phyloP scores from a whole-genome alignment of 176 grass and related monocot genomes.

The Oryza coarctata region DNA sequence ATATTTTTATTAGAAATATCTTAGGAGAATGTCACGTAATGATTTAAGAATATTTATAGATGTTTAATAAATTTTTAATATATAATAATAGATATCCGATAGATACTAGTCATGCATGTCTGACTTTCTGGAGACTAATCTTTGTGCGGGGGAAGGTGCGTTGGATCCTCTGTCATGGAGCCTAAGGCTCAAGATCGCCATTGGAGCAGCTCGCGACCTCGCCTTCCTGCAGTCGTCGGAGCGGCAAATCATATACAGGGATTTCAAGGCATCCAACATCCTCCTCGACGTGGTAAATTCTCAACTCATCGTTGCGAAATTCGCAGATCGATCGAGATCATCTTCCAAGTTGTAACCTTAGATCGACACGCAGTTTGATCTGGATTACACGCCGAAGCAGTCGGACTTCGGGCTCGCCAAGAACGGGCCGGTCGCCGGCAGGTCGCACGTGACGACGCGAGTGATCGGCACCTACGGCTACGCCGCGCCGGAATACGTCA shows the following conservation, averaged over 20 bases:
- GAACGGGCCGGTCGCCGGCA: conserved; percentile 61
- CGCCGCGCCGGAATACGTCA: conserved; percentile 90
- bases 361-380: background rate
- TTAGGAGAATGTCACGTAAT: too few species aligned
- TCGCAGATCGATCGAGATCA: background rate
- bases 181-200: conserved; percentile 64
- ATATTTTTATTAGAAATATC: too few species aligned
- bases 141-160: conserved; percentile 27
- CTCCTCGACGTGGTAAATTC: conserved; percentile 61
- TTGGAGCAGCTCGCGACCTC: conserved; percentile 58
- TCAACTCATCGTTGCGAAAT: background rate
- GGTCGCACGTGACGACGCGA: conserved; percentile 73
- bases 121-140: background rate
- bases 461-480: conserved; percentile 89
- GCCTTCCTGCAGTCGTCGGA: conserved; percentile 73
- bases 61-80: too few species aligned
- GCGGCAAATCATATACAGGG: conserved; percentile 73
- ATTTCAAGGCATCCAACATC: conserved; percentile 86
- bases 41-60: too few species aligned
- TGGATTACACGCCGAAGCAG: conserved; percentile 74
- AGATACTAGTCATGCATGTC: background rate
- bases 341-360: too few species aligned
- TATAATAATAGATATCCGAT: too few species aligned
- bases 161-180: conserved; percentile 51
- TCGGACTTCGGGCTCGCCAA: conserved; percentile 96